phyloP scores from a whole-genome alignment of 345 rosid genomes.

The Gossypium bickii region DNA sequence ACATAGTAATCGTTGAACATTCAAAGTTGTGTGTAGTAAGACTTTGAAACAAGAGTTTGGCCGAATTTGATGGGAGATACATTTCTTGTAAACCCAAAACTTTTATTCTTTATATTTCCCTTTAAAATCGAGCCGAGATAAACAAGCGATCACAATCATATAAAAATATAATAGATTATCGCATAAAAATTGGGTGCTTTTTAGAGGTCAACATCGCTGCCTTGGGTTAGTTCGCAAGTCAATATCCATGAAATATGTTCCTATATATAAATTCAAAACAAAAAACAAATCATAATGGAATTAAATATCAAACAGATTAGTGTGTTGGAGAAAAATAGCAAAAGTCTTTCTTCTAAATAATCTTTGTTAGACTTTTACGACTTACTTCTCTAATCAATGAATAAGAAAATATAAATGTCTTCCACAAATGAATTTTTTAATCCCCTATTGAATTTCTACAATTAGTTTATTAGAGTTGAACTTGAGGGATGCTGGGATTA shows the following conservation, averaged over 20 bases:
- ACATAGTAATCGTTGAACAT: slow-evolving; percentile 18
- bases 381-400: neutral
- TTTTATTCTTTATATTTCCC: neutral
- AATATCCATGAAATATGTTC: slow-evolving; percentile 10
- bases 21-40: slow-evolving; percentile 3
- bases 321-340: neutral
- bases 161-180: neutral
- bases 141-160: neutral
- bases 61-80: neutral
- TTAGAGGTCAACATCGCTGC: slow-evolving; percentile 1
- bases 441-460: neutral
- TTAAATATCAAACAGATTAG: neutral
- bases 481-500: no score
- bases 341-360: neutral
- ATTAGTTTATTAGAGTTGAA: neutral
- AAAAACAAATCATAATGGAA: neutral
- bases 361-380: neutral
- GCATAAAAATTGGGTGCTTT: neutral
- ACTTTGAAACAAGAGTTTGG: slow-evolving; percentile 9
- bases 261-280: neutral
- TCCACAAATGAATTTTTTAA: neutral
- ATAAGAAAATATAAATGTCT: neutral
- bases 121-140: neutral
- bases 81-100: neutral
- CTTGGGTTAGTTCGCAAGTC: slow-evolving; percentile 23